These are phyloP conservation scores for Claviceps africana DNA, from an alignment of 2,329 filamentous ascomycete species.

Conservation along the genomic window DNA sequence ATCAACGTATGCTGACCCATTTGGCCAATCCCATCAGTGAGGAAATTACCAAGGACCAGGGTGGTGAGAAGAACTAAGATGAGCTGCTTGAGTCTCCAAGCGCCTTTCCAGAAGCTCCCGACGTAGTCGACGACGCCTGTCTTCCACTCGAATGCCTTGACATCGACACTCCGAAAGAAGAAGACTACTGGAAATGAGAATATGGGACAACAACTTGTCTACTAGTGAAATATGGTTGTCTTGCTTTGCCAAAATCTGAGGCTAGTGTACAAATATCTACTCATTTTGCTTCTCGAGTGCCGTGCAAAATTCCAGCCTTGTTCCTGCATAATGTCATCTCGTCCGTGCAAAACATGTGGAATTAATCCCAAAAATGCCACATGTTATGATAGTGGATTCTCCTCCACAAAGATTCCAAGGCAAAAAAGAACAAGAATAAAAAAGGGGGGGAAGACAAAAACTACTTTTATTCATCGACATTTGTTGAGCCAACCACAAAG, in stretches of 20 bases:
- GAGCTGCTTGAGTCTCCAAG: not conserved
- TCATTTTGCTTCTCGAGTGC: conserved; percentile 9
- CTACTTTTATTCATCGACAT: not conserved
- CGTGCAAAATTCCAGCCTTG: conserved; percentile 7
- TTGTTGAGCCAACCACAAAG: not conserved
- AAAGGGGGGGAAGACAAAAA: not conserved
- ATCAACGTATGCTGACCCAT: conserved; percentile 2
- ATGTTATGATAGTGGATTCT: not conserved
- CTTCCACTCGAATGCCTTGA: not conserved
- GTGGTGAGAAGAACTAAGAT: conserved; percentile 49
- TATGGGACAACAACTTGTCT: conserved; percentile 6
- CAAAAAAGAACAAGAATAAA: not conserved
- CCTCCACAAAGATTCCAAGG: not conserved
- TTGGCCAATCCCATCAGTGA: conserved; percentile 39
- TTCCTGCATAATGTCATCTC: conserved; percentile 1
- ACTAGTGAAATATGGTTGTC: conserved; percentile 9
- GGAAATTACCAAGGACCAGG: conserved; percentile 59
- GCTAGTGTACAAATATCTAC: conserved; percentile 26
- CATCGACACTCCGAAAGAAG: not conserved
- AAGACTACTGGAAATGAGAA: not conserved
- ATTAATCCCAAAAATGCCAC: conserved; percentile 1
- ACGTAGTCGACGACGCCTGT: not conserved
- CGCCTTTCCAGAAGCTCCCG: not conserved
- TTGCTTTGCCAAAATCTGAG: conserved; percentile 16
- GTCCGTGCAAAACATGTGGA: conserved; percentile 4